These are phyloP conservation scores for Diphasiastrum complanatum DNA, from an alignment of 83 land plant genomes.

Conservation along the genomic window DNA sequence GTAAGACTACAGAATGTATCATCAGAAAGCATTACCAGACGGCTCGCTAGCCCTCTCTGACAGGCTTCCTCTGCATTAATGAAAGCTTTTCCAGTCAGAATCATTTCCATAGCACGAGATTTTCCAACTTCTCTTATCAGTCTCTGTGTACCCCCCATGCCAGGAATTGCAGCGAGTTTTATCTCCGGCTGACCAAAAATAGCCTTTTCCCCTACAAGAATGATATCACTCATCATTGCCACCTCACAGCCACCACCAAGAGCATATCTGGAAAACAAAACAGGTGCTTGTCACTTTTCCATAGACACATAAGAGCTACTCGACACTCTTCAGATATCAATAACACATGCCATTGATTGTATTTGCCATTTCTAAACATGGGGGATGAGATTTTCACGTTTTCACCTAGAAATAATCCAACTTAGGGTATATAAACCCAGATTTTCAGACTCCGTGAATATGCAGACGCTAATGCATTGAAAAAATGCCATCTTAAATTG, in stretches of 20 bases:
- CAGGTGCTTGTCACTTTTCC: too few relatives aligned
- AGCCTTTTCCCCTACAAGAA: slow-evolving; percentile 36
- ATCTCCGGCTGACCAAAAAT: slow-evolving; percentile 41
- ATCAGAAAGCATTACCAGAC: slow-evolving; percentile 21
- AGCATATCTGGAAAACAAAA: slow-evolving; percentile 24
- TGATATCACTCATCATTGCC: slow-evolving; percentile 37
- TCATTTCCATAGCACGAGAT: slow-evolving; percentile 48
- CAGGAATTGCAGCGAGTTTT: slow-evolving; percentile 37
- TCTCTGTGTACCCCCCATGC: slow-evolving; percentile 41
- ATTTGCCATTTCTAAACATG: not conserved
- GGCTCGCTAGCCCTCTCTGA: slow-evolving; percentile 37
- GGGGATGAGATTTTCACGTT: too few relatives aligned
- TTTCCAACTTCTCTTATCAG: slow-evolving; percentile 39
- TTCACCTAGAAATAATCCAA: too few relatives aligned
- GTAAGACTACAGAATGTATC: not conserved
- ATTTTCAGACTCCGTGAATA: too few relatives aligned
- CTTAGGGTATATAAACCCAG: too few relatives aligned
- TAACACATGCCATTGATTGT: not conserved
- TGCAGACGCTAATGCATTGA: too few relatives aligned
- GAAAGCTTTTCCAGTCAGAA: slow-evolving; percentile 31
- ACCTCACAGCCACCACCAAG: slow-evolving; percentile 44
- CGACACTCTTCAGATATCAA: too few relatives aligned
- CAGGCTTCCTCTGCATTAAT: slow-evolving; percentile 37
- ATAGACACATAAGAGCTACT: too few relatives aligned
- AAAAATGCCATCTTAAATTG: too few relatives aligned